phyloP scores from a whole-genome alignment of 352 stramenopile genomes.

The Phytopythium sindhum region DNA sequence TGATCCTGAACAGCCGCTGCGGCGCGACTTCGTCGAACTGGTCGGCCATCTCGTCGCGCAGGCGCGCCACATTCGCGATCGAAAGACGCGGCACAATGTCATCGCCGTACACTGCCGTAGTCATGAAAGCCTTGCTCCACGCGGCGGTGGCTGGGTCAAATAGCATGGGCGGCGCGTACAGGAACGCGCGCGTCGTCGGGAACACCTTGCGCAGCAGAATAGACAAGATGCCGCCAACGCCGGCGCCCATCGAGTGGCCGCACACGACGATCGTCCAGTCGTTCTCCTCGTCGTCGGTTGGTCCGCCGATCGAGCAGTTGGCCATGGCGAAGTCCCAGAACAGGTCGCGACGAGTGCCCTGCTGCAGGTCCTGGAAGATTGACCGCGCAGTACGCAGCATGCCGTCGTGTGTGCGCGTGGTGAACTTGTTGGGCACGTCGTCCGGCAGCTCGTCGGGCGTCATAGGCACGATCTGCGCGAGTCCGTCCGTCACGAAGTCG shows the following conservation, averaged over 20 bases:
- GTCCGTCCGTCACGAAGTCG: conserved; percentile 71
- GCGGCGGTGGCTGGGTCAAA: conserved; percentile 55
- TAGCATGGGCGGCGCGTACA: conserved; percentile 64
- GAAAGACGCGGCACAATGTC: conserved; percentile 69
- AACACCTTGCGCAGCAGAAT: conserved; percentile 64
- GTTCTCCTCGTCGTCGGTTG: conserved; percentile 11
- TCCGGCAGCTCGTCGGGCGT: conserved; percentile 44
- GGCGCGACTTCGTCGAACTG: conserved; percentile 64
- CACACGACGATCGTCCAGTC: conserved; percentile 72
- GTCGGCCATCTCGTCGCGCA: conserved; percentile 67
- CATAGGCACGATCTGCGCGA: conserved; percentile 68
- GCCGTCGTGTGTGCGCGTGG: conserved; percentile 62
- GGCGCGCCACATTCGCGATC: conserved; percentile 56
- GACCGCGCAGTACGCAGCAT: conserved; percentile 67
- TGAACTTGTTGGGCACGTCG: conserved; percentile 42
- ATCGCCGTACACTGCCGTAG: conserved; percentile 67
- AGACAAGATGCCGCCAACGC: conserved; percentile 62
- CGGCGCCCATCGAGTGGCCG: conserved; percentile 83
- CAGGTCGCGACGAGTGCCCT: conserved; percentile 46
- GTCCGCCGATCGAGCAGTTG: conserved; percentile 30
- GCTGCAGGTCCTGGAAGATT: conserved; percentile 55
- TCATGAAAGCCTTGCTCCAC: conserved; percentile 66
- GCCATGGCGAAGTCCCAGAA: conserved; percentile 70
- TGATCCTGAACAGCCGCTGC: conserved; percentile 57
- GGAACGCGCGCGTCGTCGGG: conserved; percentile 44